Evolutionary conservation across 2,329 filamentous ascomycete genomes (phyloP).

Genomic region (Fusarium newnesense): DNA sequence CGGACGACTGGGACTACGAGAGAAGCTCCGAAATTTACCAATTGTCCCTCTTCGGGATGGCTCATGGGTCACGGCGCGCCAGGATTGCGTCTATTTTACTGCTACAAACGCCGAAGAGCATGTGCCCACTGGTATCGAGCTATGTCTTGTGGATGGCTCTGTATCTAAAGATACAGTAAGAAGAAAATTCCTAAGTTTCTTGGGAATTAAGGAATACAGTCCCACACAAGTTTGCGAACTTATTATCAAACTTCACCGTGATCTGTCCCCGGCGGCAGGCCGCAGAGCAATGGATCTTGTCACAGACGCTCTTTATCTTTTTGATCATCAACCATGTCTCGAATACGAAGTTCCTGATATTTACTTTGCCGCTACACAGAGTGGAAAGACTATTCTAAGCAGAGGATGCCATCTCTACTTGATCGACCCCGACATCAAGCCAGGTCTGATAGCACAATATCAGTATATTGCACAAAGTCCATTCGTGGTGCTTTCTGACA

Average conservation of each 20-base stretch:
- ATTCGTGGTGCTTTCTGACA: not conserved
- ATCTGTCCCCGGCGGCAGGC: not conserved
- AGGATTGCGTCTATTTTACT: not conserved
- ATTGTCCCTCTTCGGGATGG: not conserved
- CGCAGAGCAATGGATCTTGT: not conserved
- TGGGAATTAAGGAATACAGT: not conserved
- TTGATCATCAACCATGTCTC: not conserved
- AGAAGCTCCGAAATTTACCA: not conserved
- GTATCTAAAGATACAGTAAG: not conserved
- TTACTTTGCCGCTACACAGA: not conserved
- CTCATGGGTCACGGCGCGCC: not conserved
- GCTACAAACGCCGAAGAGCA: not conserved
- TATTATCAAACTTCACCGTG: not conserved
- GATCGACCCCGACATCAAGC: not conserved
- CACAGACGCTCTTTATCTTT: not conserved
- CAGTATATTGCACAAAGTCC: not conserved
- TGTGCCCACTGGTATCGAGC: not conserved
- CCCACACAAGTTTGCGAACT: not conserved
- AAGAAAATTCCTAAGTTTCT: not conserved
- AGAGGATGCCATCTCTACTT: not conserved
- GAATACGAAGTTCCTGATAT: not conserved
- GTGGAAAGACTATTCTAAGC: not conserved
- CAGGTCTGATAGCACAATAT: not conserved
- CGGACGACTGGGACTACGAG: not conserved
- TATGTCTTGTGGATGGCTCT: not conserved